Evolutionary conservation across 2,329 filamentous ascomycete species (phyloP), one percentile per base, ranked within the genome.

Genomic region (Penicillium aurantiogriseum): DNA sequence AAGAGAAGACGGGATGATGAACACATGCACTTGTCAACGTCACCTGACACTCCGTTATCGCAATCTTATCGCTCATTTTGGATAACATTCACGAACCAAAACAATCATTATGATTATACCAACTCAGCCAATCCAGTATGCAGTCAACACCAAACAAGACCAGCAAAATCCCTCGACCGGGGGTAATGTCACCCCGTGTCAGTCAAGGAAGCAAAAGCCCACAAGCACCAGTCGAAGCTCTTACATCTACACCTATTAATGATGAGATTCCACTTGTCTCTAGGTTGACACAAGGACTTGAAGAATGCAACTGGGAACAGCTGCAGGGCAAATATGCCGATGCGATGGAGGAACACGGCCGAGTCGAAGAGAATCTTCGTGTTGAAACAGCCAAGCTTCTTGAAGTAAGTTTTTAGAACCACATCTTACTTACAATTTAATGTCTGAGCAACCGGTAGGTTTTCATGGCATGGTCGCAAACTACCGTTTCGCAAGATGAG

Each of bases 391-490:
- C 86, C 17, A 75, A 79, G 42, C 78, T 92, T n/a, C 82, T 88
- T 60, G 83, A 86, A 74, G 88, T 87, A 75, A 63, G 21, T 35
- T 5, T 5, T 31, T 5, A 15, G 17, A 40, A 39, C 15, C 35
- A 29, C 9, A 17, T 21, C 9, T n/a, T 23, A 19, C 23, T 27
- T 48, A 6, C 2, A 23, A 33, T 38, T n/a, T 1, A 2, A 27
- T 42, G 10, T 25, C 51, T 60, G 31, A 48, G 21, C 21, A 53
- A 59, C 48, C 10, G 44, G 10, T 23, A 95, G 91, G 89, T 89
- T 71, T 96, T 96, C 72, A 82, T 83, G 57, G 77, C 87, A 36
- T 97, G 92, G 92, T 89, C 90, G 25, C 81, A 87, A 21, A 85
- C 89, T 13, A 88, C 89, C 1, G 83, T 86, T 33, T 77, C 80